A percentile compares a stretch with the other conserved stretches of the same genome.
Conservation (phyloP, 2,329 filamentous ascomycete species). For the Aureobasidium leucospermi region DNA sequence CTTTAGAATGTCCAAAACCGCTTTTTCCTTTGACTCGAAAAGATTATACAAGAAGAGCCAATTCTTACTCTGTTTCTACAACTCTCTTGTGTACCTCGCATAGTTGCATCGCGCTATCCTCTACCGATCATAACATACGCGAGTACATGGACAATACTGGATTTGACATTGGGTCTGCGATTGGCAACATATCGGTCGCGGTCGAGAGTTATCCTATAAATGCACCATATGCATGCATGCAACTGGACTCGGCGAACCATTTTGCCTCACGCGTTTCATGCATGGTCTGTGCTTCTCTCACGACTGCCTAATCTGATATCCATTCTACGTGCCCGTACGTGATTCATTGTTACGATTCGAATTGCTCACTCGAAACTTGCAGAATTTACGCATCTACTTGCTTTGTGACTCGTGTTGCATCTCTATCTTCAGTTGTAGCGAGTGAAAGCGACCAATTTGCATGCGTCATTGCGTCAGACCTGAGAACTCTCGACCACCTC, state of each 20-base stretch:
- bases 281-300: slow-evolving; percentile 9
- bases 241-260: neutral
- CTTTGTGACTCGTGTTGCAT: no score
- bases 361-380: no score
- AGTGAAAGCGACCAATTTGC: neutral
- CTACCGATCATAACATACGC: neutral
- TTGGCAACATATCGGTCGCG: neutral
- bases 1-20: slow-evolving; percentile 12
- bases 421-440: no score
- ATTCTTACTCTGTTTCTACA: neutral
- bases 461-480: slow-evolving; percentile 4
- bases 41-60: neutral
- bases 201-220: neutral
- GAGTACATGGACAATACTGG: neutral
- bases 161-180: neutral
- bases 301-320: neutral
- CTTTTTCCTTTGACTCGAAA: neutral
- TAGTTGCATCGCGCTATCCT: neutral
- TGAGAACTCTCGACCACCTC: neutral
- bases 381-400: no score
- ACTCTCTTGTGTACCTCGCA: neutral
- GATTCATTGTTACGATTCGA: neutral
- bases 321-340: neutral
- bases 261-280: slow-evolving; percentile 3
- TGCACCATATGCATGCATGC: neutral